Evolutionary conservation across 768 basidiomycete genomes (phyloP), one percentile per base, ranked within the genome.

Genomic region (Rhizopogon vesiculosus): DNA sequence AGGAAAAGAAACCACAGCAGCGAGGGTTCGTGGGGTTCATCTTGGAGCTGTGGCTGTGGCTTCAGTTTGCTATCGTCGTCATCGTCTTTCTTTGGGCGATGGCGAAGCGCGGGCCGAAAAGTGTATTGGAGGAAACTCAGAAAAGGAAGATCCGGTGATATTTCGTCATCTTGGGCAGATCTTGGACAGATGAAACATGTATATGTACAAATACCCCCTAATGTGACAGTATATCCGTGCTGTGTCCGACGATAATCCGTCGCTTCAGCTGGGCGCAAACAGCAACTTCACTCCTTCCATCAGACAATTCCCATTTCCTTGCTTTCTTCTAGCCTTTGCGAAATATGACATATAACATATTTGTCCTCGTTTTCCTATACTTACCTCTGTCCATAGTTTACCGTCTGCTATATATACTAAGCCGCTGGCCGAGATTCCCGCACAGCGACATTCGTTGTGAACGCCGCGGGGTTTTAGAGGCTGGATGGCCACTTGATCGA

Each of bases 31-130:
- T 73, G 35, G 71, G 66, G 41, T 70, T 87, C 48, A 66, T 91
- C 59, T 62, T 93, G 48, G 87, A 91, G 71, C 66, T 89, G 19
- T 93, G 91, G 91, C 69, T 93, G 59, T 91, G 90, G 89, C 67
- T 91, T 56, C 91, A 93, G 69, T 91, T 93, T 64, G 74, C 68
- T 7, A 76, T 91, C 57, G 83, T 93, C 59, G 77, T 92, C 33
- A 53, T 85, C 42, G 84, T 91, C 51, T 93, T 93, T 68, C 67
- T 93, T 53, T 91, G 83, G 78, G 82, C 87, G 35, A 88, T 91
- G 85, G 88, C 89, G 56, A 83, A 76, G 69, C 77, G 82, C 18
- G 90, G 91, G 3, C 90, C 90, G 6, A 85, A 84, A 72, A 78
- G 78, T 52, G 81, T 92, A 31, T 61, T 91, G 55, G 74, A 73